A percentile compares a stretch with the other conserved stretches of the same genome.
These are phyloP conservation scores for Candida argentea DNA, from an alignment of 805 yeast species.

Conservation along the genomic window DNA sequence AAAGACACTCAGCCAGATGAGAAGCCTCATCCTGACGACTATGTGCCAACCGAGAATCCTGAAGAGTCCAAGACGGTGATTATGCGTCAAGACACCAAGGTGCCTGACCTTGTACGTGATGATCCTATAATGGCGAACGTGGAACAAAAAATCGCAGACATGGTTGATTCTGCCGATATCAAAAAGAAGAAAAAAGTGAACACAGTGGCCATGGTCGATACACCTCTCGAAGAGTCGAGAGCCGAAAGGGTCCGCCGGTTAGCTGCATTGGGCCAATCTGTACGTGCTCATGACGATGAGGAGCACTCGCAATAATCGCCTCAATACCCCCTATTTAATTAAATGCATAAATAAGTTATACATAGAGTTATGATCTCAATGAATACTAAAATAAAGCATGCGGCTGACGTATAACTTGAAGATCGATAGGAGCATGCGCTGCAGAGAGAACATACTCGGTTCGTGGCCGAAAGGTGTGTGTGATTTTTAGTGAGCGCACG, in stretches of 20 bases:
- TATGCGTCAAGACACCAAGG: neutral
- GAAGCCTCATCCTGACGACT: too few relatives aligned
- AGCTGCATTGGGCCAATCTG: constrained; percentile 41
- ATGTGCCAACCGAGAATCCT: neutral
- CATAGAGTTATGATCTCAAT: too few relatives aligned
- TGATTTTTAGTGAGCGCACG: too few relatives aligned
- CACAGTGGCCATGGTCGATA: constrained; percentile 13
- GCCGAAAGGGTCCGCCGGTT: constrained; percentile 56
- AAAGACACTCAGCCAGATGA: too few relatives aligned
- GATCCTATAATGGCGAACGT: neutral
- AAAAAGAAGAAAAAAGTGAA: neutral
- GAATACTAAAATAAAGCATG: too few relatives aligned
- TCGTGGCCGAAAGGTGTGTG: too few relatives aligned
- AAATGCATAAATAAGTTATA: neutral
- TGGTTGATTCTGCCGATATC: neutral
- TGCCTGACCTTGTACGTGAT: neutral
- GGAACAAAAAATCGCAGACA: neutral
- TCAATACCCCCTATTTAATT: neutral
- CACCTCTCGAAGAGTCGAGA: constrained; percentile 41
- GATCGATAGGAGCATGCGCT: constrained; percentile 8
- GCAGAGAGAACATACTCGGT: constrained; percentile 6
- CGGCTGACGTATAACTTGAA: too few relatives aligned
- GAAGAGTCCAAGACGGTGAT: neutral
- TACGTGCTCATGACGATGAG: constrained; percentile 38
- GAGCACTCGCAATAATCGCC: constrained; percentile 22